Base-by-base conservation (phyloP, 192 early-diverging fungal genomes). In the Phlyctochytrium arcticum region DNA sequence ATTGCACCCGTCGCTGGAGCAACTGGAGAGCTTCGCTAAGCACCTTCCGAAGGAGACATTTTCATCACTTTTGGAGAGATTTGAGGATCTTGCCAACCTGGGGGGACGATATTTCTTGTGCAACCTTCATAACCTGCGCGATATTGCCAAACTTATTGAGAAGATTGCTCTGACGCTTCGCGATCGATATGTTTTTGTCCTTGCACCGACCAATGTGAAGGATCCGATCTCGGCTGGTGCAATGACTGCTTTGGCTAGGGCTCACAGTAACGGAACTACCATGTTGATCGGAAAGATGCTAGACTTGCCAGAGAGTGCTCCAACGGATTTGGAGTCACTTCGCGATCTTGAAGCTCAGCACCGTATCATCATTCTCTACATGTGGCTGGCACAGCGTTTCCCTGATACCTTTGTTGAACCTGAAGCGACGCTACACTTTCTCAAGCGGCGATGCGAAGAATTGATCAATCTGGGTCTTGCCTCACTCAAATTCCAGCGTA, bases 361-460 rank as follows among this genome's bases (percentile, higher is more conserved):
- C 71, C 81, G 86, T 44, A 60, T 76, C 1, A 85, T 95, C 26
- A 90, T 91, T 64, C 51, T 92, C 23, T 98, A 95, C 61, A 77
- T 94, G 57, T 98, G 96, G 96, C 74, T 98, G 61, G 51, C 85
- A 47, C 59, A 80, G 33, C 77, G 86, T 26, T 92, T 86, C 64
- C 72, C 87, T 4, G 75, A 82, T 19, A 66, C 65, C 1, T 91
- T 89, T 53, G 30, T 48, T n/a, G 80, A 84, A 0, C 62, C 67
- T 24, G 77, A 86, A 5, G 44, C 24, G 19, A n/a, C 37, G 37
- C n/a, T n/a, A n/a, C 21, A 54, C 8, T 48, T 69, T 31, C 36
- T 82, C 36, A 92, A 91, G 71, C 48, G 34, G 6, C 37, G 56
- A 44, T 77, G 74, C 60, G 82, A 86, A 53, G 48, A 42, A 30